phyloP scores from a whole-genome alignment of 164 flowering plant species.

The Umbilicus rupestris region DNA sequence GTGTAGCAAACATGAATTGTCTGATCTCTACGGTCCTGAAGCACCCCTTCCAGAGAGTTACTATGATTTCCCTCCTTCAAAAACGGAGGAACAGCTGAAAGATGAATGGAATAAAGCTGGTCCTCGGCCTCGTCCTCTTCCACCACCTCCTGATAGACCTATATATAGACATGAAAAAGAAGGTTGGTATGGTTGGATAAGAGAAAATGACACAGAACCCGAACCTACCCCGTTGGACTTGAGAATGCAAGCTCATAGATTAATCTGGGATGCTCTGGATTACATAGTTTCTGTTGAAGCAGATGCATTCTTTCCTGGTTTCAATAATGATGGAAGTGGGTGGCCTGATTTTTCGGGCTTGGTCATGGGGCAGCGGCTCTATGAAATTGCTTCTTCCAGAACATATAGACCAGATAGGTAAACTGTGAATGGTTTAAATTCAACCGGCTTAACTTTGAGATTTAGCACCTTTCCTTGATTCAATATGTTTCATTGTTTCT shows the following conservation, averaged over 20 bases:
- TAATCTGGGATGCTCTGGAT: conserved; percentile 94
- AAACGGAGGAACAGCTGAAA: conserved; percentile 48
- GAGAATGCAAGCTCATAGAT: conserved; percentile 74
- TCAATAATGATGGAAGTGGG: conserved; percentile 74
- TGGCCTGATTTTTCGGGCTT: conserved; percentile 89
- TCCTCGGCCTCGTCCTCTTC: conserved; percentile 99
- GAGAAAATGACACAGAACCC: conserved; percentile 69
- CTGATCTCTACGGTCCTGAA: conserved; percentile 60
- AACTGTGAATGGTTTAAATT: not conserved
- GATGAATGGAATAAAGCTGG: conserved; percentile 90
- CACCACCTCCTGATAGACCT: conserved; percentile 95
- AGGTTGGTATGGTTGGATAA: conserved; percentile 99
- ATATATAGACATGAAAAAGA: conserved; percentile 87
- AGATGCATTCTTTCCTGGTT: conserved; percentile 95
- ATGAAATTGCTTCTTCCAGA: conserved; percentile 61
- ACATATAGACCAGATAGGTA: conserved; percentile 99
- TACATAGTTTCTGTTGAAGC: conserved; percentile 88
- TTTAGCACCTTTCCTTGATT: not conserved
- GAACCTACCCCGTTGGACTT: conserved; percentile 62
- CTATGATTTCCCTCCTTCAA: conserved; percentile 34
- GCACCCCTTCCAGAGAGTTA: conserved; percentile 36
- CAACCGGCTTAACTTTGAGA: not conserved
- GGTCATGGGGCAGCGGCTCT: conserved; percentile 92
- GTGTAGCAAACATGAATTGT: conserved; percentile 65
- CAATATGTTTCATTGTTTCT: conserved; percentile 1